Conservation (phyloP, 75 land plant genomes). For the Adiantum capillusveneris region DNA sequence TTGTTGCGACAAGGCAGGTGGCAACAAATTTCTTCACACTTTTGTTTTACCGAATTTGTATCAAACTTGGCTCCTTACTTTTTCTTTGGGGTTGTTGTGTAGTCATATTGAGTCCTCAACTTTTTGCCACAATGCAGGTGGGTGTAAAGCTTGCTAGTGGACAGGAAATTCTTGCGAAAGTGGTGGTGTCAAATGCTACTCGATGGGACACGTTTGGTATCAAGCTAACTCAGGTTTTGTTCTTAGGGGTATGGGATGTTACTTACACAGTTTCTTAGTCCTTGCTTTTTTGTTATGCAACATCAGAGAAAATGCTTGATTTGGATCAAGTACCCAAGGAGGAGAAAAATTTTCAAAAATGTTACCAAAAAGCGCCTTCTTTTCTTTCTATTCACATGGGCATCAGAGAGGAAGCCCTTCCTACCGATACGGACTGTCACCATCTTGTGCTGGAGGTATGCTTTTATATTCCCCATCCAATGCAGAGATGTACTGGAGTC, state of each 20-base stretch:
- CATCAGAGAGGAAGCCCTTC: slow-evolving; percentile 74
- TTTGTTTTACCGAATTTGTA: no score
- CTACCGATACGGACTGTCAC: slow-evolving; percentile 88
- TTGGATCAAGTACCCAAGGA: slow-evolving; percentile 65
- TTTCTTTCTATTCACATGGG: slow-evolving; percentile 98
- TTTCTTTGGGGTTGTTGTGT: no score
- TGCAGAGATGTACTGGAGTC: neutral
- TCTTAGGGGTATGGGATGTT: neutral
- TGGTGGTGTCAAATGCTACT: slow-evolving; percentile 92
- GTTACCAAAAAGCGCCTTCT: slow-evolving; percentile 92
- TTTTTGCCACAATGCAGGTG: slow-evolving; percentile 36
- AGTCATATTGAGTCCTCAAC: no score
- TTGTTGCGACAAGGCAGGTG: slow-evolving; percentile 35
- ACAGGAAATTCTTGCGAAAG: slow-evolving; percentile 61
- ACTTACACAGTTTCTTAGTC: neutral
- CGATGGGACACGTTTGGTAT: slow-evolving; percentile 99
- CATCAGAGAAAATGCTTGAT: slow-evolving; percentile 64
- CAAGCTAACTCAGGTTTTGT: neutral
- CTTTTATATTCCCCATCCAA: neutral
- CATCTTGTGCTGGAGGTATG: slow-evolving; percentile 91
- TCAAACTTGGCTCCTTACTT: no score
- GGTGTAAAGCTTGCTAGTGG: slow-evolving; percentile 93
- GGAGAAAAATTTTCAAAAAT: slow-evolving; percentile 70
- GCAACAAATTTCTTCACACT: no score
- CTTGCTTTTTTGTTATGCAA: neutral